Percentiles rank a stretch among this genome's conserved stretches.
Conservation (phyloP, 1,284 basidiomycete species). For the Anthracocystis walkeri region DNA sequence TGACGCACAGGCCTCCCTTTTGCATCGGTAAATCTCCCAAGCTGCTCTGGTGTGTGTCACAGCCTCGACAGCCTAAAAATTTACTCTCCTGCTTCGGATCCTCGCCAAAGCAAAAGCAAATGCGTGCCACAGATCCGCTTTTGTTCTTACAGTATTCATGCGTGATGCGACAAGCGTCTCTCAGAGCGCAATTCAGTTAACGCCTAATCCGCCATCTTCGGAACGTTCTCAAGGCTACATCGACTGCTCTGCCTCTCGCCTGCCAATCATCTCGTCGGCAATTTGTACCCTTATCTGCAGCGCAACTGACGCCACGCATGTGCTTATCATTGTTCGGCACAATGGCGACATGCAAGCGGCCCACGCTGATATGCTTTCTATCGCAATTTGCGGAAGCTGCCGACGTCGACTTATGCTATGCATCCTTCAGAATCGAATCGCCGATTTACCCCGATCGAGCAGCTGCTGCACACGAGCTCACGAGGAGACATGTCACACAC, state of each 20-base stretch:
- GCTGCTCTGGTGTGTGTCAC: not conserved
- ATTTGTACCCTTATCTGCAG: no score
- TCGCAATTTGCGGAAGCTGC: slow-evolving; percentile 11
- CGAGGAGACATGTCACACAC: no score
- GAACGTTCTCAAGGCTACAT: not conserved
- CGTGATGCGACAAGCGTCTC: no score
- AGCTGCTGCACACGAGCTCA: no score
- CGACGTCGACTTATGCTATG: slow-evolving; percentile 2
- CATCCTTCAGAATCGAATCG: slow-evolving; percentile 1
- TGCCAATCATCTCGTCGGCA: no score
- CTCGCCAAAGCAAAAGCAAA: no score
- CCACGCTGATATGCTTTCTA: not conserved
- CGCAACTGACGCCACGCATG: no score
- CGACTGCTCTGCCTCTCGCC: not conserved
- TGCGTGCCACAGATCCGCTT: no score
- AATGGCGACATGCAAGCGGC: no score
- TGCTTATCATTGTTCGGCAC: no score
- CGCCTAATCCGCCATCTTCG: slow-evolving; percentile 6
- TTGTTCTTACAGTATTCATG: no score
- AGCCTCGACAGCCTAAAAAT: not conserved
- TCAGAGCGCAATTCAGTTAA: not conserved
- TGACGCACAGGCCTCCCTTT: slow-evolving; percentile 29
- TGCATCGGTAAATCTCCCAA: not conserved
- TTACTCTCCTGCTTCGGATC: not conserved
- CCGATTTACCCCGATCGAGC: not conserved